A percentile compares a stretch with the other conserved stretches of the same genome.
Conservation (phyloP, 2,329 filamentous ascomycete species). For the Plectosphaerella sp. region DNA sequence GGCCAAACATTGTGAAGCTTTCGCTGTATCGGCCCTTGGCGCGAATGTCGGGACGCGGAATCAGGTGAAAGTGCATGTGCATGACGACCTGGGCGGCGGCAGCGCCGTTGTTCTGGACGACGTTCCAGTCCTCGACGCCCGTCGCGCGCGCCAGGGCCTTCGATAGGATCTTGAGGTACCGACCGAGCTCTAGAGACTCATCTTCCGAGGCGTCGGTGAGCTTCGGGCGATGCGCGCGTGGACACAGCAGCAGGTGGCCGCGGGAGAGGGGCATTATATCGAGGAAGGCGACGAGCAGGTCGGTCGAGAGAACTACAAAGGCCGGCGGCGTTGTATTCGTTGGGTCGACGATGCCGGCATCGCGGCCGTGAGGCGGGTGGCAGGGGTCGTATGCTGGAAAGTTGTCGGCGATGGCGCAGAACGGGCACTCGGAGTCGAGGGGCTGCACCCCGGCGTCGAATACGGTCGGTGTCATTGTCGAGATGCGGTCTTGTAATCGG, state of each 20-base stretch:
- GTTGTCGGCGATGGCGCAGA: conserved; percentile 53
- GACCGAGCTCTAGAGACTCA: conserved; percentile 65
- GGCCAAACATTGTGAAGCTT: conserved; percentile 80
- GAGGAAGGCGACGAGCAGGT: conserved; percentile 77
- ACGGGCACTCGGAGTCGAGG: conserved; percentile 46
- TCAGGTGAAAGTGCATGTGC: conserved; percentile 92
- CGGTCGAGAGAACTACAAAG: conserved; percentile 73
- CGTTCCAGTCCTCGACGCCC: conserved; percentile 82
- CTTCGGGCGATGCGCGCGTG: conserved; percentile 72
- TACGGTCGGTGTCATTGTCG: not conserved
- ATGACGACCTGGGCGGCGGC: conserved; percentile 88
- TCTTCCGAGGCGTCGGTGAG: conserved; percentile 62
- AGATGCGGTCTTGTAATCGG: not conserved
- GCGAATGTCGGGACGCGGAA: conserved; percentile 71
- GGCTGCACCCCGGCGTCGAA: conserved; percentile 14
- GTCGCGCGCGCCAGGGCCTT: conserved; percentile 65
- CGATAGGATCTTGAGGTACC: conserved; percentile 67
- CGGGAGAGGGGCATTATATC: conserved; percentile 85
- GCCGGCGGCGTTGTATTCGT: conserved; percentile 35
- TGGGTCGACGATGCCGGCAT: conserved; percentile 25
- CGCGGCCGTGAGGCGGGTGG: conserved; percentile 32
- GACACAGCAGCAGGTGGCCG: conserved; percentile 80
- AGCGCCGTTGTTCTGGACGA: conserved; percentile 92
- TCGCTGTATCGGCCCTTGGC: conserved; percentile 48
- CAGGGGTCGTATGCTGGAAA: conserved; percentile 44